These are phyloP conservation scores for Mycena galericulata DNA, from an alignment of 768 basidiomycete species.

Conservation along the genomic window DNA sequence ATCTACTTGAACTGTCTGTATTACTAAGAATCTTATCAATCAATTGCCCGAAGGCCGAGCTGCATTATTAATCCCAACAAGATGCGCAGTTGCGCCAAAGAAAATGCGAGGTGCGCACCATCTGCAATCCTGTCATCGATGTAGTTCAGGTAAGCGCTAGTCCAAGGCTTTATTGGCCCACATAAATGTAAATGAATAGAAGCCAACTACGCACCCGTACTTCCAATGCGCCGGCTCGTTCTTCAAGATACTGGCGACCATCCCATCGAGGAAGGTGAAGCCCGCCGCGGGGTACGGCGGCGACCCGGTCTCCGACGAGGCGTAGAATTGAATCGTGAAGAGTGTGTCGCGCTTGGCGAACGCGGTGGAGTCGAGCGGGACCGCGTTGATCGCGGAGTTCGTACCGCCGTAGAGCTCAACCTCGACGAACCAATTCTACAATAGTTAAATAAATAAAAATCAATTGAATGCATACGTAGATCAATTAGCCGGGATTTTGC, in stretches of 20 bases:
- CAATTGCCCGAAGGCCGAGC: too few relatives aligned
- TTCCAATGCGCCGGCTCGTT: conserved; percentile 53
- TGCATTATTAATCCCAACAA: too few relatives aligned
- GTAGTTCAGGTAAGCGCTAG: conserved; percentile 59
- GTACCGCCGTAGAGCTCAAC: conserved; percentile 46
- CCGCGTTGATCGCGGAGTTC: conserved; percentile 48
- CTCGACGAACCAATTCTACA: conserved; percentile 43
- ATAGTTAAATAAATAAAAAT: background rate
- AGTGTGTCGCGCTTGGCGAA: conserved; percentile 49
- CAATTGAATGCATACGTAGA: too few relatives aligned
- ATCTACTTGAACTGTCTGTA: too few relatives aligned
- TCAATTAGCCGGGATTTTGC: background rate
- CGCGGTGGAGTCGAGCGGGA: conserved; percentile 44
- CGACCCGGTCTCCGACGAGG: conserved; percentile 36
- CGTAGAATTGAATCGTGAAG: conserved; percentile 53
- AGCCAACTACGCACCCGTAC: conserved; percentile 46
- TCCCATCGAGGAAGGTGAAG: conserved; percentile 58
- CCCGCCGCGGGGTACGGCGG: conserved; percentile 51
- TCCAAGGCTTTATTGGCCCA: background rate
- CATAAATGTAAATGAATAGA: background rate
- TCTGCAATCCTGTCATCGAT: conserved; percentile 45
- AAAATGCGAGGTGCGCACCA: conserved; percentile 15
- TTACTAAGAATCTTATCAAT: too few relatives aligned
- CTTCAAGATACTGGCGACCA: conserved; percentile 47
- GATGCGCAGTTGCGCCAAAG: too few relatives aligned